phyloP scores from a whole-genome alignment of 345 rosid species.

The Rhodamnia rubescens region DNA sequence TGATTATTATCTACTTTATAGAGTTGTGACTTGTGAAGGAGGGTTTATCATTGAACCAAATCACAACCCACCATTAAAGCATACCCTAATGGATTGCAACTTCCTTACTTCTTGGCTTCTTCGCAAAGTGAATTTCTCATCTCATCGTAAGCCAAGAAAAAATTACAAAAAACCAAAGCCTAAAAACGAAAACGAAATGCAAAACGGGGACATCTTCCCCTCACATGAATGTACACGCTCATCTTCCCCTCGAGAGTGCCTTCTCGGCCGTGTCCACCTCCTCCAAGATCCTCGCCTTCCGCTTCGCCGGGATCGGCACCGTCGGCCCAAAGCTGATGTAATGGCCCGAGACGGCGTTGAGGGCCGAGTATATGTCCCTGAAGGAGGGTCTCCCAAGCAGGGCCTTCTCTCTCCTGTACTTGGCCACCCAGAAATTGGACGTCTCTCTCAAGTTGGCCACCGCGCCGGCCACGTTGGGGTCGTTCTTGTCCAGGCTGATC shows the following conservation, averaged over 20 bases:
- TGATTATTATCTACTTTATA: not conserved
- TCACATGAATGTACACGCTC: not conserved
- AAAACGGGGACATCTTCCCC: not conserved
- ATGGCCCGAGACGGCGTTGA: conserved; percentile 89
- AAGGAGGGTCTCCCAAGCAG: conserved; percentile 69
- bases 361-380: conserved; percentile 78
- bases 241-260: conserved; percentile 71
- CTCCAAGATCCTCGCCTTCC: conserved; percentile 81
- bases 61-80: too few relatives aligned
- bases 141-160: not conserved
- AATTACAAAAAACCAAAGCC: not conserved
- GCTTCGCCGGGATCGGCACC: conserved; percentile 72
- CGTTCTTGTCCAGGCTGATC: conserved; percentile 57
- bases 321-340: conserved; percentile 95
- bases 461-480: conserved; percentile 67
- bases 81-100: too few relatives aligned
- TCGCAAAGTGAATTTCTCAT: not conserved
- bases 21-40: not conserved
- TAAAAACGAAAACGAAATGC: not conserved
- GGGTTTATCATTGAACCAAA: not conserved
- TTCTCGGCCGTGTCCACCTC: conserved; percentile 91
- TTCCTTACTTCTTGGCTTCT: too few relatives aligned
- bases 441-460: conserved; percentile 70
- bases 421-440: conserved; percentile 89
- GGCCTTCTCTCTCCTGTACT: conserved; percentile 87